Percentiles rank a stretch among this genome's conserved stretches.
These are phyloP conservation scores for Rosa rugosa DNA, from an alignment of 306 rosid genomes.

Conservation along the genomic window DNA sequence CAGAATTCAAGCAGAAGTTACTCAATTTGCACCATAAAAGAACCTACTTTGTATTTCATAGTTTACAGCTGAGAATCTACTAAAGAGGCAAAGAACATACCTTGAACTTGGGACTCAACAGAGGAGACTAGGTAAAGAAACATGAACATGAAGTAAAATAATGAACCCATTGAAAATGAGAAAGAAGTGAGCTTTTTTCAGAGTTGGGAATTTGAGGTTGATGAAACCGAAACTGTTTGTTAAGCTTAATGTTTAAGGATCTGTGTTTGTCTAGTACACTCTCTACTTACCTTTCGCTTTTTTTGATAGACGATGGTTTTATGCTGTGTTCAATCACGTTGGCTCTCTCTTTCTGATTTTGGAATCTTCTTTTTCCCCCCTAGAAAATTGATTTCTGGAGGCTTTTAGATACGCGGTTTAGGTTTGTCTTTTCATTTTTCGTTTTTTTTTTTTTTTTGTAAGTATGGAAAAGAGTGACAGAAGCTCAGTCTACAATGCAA, in stretches of 20 bases:
- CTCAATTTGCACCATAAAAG: background rate
- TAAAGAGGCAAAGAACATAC: slow-evolving; percentile 40
- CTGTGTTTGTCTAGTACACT: slow-evolving; percentile 32
- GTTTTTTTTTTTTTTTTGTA: background rate
- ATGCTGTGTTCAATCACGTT: slow-evolving; percentile 61
- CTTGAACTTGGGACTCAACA: slow-evolving; percentile 69
- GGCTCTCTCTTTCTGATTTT: slow-evolving; percentile 33
- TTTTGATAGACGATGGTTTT: slow-evolving; percentile 29
- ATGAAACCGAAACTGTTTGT: slow-evolving; percentile 29
- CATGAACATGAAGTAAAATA: slow-evolving; percentile 30
- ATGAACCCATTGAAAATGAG: slow-evolving; percentile 54
- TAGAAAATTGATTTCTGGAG: slow-evolving; percentile 21
- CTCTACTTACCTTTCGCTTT: slow-evolving; percentile 23
- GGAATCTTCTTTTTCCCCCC: slow-evolving; percentile 55
- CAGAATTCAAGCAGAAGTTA: background rate
- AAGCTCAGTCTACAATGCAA: slow-evolving; percentile 20
- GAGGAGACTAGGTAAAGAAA: slow-evolving; percentile 43
- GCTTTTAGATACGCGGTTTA: background rate
- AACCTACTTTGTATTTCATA: background rate
- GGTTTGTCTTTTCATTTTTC: background rate
- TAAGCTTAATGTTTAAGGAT: slow-evolving; percentile 36
- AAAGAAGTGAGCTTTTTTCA: slow-evolving; percentile 18
- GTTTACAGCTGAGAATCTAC: background rate
- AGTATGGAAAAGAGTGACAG: slow-evolving; percentile 21
- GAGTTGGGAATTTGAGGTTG: slow-evolving; percentile 29